Evolutionary conservation across 2,329 filamentous ascomycete genomes (phyloP).

Genomic region (Aspergillus cejpii): DNA sequence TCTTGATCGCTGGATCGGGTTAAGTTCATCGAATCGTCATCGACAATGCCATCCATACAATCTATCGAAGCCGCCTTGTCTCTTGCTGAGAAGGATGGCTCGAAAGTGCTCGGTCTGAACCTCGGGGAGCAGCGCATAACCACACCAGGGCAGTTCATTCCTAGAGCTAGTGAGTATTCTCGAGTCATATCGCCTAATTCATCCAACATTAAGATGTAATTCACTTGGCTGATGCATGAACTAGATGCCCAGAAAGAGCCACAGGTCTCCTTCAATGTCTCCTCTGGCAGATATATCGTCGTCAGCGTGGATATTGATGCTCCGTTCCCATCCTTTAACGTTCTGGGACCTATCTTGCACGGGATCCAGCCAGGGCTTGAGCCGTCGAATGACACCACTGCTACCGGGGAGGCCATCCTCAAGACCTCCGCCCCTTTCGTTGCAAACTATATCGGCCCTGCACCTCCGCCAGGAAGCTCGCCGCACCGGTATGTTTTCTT

Average conservation of each 20-base stretch:
- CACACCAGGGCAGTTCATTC: conserved; percentile 27
- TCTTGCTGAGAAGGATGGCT: conserved; percentile 26
- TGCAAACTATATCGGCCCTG: conserved; percentile 41
- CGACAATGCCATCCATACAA: background rate
- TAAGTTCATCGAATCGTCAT: background rate
- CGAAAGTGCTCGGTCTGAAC: conserved; percentile 30
- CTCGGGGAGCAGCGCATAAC: conserved; percentile 23
- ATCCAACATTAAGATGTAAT: too few species aligned
- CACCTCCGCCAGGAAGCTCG: conserved; percentile 42
- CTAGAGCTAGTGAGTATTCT: conserved; percentile 23
- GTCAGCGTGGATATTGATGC: conserved; percentile 28
- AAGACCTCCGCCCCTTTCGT: conserved; percentile 19
- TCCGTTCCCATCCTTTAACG: conserved; percentile 24
- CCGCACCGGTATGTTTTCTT: conserved; percentile 49
- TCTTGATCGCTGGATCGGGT: background rate
- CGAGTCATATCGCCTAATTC: background rate
- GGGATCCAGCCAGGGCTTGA: conserved; percentile 29
- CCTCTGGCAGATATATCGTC: conserved; percentile 21
- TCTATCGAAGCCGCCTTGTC: conserved; percentile 12
- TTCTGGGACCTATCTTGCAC: conserved; percentile 28
- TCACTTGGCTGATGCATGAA: background rate
- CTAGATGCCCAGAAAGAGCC: conserved; percentile 21
- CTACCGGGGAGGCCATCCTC: conserved; percentile 8
- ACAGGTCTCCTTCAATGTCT: conserved; percentile 13
- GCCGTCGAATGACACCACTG: conserved; percentile 2